Evolutionary conservation across 106 monocot genomes (phyloP).

Genomic region (Narthecium ossifragum): DNA sequence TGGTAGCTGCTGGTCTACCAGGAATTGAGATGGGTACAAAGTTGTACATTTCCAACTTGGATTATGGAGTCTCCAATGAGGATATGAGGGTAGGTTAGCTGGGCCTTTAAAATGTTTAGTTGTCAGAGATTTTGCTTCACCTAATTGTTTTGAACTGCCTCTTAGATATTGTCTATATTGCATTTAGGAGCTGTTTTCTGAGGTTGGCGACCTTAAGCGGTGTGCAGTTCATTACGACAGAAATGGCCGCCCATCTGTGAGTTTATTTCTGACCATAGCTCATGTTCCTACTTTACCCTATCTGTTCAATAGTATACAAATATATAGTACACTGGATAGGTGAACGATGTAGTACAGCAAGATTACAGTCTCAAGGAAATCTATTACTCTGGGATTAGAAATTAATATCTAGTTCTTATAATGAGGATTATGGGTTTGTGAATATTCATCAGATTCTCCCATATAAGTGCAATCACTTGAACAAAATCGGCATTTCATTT

Average conservation of each 20-base stretch:
- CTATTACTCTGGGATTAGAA: neutral
- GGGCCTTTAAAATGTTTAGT: neutral
- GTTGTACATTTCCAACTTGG: constrained; percentile 92
- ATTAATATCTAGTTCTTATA: neutral
- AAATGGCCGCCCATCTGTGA: constrained; percentile 77
- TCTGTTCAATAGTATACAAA: neutral
- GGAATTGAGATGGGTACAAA: constrained; percentile 68
- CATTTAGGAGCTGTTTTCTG: constrained; percentile 90
- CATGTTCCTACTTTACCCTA: neutral
- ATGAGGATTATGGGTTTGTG: neutral
- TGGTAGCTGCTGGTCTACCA: constrained; percentile 56
- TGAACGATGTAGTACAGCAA: neutral
- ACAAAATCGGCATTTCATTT: too few relatives aligned
- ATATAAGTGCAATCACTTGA: too few relatives aligned
- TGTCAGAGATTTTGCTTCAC: neutral
- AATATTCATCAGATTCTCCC: neutral
- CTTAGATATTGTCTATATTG: constrained; percentile 13
- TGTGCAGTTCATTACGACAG: constrained; percentile 83
- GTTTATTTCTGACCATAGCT: constrained; percentile 17
- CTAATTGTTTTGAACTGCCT: neutral
- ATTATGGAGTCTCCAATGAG: constrained; percentile 90
- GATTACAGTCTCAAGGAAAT: too few relatives aligned
- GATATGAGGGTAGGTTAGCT: constrained; percentile 80
- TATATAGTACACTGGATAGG: neutral
- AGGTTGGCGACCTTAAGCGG: constrained; percentile 72